phyloP scores from a whole-genome alignment of 495 filamentous ascomycete species.

The Podospora fimiseda region DNA sequence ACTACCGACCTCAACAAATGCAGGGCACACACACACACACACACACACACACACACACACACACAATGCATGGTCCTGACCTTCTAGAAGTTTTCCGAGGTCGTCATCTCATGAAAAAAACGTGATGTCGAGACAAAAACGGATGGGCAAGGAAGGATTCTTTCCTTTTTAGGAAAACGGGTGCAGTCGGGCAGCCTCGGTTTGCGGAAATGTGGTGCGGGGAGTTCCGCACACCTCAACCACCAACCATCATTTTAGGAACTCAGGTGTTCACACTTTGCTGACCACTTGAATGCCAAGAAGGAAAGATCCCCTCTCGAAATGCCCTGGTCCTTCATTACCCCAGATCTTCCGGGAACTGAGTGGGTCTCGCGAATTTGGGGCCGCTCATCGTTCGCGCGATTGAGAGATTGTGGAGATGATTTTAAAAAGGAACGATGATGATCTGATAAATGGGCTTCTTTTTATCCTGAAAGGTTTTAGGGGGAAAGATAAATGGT shows the following conservation, averaged over 20 bases:
- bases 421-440: background rate
- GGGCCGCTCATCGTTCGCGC: no score
- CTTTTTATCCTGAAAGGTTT: background rate
- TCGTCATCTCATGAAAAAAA: background rate
- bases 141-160: background rate
- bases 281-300: background rate
- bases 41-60: no score
- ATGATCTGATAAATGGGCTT: background rate
- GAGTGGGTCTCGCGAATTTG: background rate
- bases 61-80: background rate
- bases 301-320: background rate
- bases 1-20: no score
- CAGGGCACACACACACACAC: no score
- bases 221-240: background rate
- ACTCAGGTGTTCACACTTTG: no score
- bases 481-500: background rate
- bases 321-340: no score
- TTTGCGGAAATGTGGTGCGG: background rate
- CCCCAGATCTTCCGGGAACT: background rate
- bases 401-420: background rate
- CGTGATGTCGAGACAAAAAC: background rate
- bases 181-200: constrained; percentile 3
- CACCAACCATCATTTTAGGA: no score
- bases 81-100: background rate
- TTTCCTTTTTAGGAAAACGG: background rate